A percentile compares a stretch with the other conserved stretches of the same genome.
Conservation (phyloP, 352 stramenopile species). For the Pythium aquatile region DNA sequence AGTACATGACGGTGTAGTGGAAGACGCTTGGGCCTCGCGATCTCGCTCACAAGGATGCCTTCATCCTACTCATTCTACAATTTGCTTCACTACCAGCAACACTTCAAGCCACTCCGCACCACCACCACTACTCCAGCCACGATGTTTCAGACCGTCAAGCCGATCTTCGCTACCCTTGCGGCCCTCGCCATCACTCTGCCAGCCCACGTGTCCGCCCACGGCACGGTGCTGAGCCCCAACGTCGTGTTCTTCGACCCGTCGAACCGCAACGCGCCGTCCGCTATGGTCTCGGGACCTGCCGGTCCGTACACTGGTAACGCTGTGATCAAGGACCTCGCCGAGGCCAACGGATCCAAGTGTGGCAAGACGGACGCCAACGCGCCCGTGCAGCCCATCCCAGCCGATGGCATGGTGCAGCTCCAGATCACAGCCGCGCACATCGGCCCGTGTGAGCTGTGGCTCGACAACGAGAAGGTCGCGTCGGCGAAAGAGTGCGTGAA, state of each 20-base stretch:
- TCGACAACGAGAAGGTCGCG: slow-evolving; percentile 33
- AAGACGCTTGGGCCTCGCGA: too few relatives aligned
- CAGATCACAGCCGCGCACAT: slow-evolving; percentile 38
- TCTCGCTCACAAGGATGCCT: neutral
- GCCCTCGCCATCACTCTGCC: slow-evolving; percentile 12
- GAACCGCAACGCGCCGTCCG: slow-evolving; percentile 23
- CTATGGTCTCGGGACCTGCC: slow-evolving; percentile 13
- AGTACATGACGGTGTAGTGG: too few relatives aligned
- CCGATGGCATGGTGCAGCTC: slow-evolving; percentile 26
- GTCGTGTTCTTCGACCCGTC: slow-evolving; percentile 16
- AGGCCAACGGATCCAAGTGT: slow-evolving; percentile 34
- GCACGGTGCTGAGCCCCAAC: slow-evolving; percentile 14
- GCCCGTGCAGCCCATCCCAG: slow-evolving; percentile 25
- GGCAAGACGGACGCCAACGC: slow-evolving; percentile 35
- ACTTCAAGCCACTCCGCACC: neutral
- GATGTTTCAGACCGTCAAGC: neutral
- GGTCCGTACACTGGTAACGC: slow-evolving; percentile 34
- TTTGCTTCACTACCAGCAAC: neutral
- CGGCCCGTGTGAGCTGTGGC: slow-evolving; percentile 47
- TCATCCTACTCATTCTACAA: neutral
- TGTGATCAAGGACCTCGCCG: slow-evolving; percentile 30
- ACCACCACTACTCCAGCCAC: neutral
- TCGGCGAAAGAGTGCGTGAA: slow-evolving; percentile 36
- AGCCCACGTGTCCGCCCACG: slow-evolving; percentile 12
- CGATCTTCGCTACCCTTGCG: slow-evolving; percentile 2